Evolutionary conservation across 176 grass and related monocot genomes (phyloP).

Genomic region (Oryza meyeriana): DNA sequence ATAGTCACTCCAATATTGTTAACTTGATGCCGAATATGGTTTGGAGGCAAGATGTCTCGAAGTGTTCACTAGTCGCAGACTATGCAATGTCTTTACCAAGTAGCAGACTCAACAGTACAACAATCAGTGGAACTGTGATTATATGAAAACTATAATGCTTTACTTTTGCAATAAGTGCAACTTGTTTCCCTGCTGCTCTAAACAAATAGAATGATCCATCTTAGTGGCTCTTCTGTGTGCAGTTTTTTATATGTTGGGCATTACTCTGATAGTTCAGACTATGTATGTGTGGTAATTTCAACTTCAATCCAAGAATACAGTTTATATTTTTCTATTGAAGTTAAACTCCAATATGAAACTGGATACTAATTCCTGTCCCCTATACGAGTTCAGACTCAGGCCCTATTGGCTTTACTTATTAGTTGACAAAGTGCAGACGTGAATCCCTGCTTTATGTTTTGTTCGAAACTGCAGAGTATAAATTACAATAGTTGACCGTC

Average conservation of each 20-base stretch:
- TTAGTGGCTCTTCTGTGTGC: neutral
- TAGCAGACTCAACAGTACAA: neutral
- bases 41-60: neutral
- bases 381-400: neutral
- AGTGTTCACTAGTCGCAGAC: neutral
- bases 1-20: neutral
- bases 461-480: neutral
- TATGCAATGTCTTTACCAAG: neutral
- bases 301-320: neutral
- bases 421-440: neutral
- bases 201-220: neutral
- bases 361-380: neutral
- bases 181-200: neutral
- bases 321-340: neutral
- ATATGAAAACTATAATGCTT: neutral
- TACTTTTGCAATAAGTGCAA: neutral
- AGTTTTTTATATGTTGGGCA: neutral
- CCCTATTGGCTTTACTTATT: neutral
- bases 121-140: neutral
- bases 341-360: neutral
- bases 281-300: neutral
- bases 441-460: neutral
- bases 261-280: neutral
- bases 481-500: neutral
- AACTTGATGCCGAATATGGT: neutral